Percentiles rank a stretch among this genome's conserved stretches.
phyloP scores from a whole-genome alignment of 305 asterid genomes.

The Caryopteris hybrid region DNA sequence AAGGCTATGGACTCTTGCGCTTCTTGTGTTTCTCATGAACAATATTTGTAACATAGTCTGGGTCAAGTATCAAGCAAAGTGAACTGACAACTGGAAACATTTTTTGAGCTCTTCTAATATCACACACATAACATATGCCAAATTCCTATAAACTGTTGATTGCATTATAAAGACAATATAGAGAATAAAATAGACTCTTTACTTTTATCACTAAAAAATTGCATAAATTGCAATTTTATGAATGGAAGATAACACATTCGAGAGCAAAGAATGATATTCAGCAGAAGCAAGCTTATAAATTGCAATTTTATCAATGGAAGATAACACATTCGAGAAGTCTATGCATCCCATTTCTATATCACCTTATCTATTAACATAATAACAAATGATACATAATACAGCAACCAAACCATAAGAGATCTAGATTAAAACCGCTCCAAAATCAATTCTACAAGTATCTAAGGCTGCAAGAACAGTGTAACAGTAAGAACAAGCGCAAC shows the following conservation, averaged over 20 bases:
- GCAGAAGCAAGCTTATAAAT: conserved; percentile 3
- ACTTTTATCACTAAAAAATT: too few species aligned
- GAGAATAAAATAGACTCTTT: too few species aligned
- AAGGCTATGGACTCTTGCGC: too few species aligned
- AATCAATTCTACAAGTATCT: conserved; percentile 34
- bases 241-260: too few species aligned
- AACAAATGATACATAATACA: conserved; percentile 30
- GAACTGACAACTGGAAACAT: background rate
- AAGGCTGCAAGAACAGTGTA: conserved; percentile 36
- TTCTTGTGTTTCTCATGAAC: too few species aligned
- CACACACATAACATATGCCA: background rate
- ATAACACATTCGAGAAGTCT: conserved; percentile 11
- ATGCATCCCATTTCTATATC: conserved; percentile 37
- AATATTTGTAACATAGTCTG: too few species aligned
- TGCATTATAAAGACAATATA: too few species aligned
- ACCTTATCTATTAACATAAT: conserved; percentile 49
- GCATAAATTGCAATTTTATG: too few species aligned
- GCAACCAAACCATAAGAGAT: conserved; percentile 32
- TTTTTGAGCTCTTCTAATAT: background rate
- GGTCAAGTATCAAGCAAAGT: background rate
- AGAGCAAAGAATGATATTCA: background rate
- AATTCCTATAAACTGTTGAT: background rate
- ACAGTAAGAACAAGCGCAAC: conserved; percentile 29
- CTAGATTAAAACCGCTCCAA: conserved; percentile 43
- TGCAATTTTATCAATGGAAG: conserved; percentile 2